Base-by-base conservation (phyloP, 139 green algal species). In the Chlamydomonas eustigma region DNA sequence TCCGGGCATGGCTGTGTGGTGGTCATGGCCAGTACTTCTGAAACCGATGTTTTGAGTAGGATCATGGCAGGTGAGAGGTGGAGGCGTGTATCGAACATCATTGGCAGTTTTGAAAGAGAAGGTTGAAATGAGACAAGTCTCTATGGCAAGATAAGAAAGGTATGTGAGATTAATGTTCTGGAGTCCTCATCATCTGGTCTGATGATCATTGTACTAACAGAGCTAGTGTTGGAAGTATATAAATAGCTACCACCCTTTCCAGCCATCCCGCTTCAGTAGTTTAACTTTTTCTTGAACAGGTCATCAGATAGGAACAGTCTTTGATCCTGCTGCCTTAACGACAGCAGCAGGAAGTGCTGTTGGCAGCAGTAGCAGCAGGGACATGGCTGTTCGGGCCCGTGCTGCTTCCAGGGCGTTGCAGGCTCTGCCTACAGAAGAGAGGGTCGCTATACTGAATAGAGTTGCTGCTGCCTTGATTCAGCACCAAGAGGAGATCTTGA, bases 401-500 rank as follows among this genome's bases (percentile, higher is more conserved):
- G 76, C 75, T 25, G 93, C 94, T 28, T 93, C 88, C 1, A 81
- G 93, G 24, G 81, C 87, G 72, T 87, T 98, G 67, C 90, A 97
- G 80, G 81, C 86, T 22, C 76, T 97, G 63, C 71, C 86, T 18
- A 91, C 85, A 1, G 80, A 85, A 68, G 77, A 93, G 75, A 84
- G 92, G 0, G 78, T 82, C 32, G 81, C 82, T 0, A 89, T 95
- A 51, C 85, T 99, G 63, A 63, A 91, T 33, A 70, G 85, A 39
- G 86, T 99, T 5, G 95, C 95, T 2, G 88, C 93, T 52, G 84
- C 83, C 3, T 83, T 99, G 66, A 76, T 92, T 78, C 83, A 78
- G 0, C 75, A 90, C 25, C 85, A 96, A 78, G 84, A 85, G 0
- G 64, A 87, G 30, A 97, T 98, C 65, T 76, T 98, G 77, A 80